These are phyloP conservation scores for Hygrophorus pudorinus DNA, from an alignment of 768 basidiomycete genomes.

Conservation along the genomic window DNA sequence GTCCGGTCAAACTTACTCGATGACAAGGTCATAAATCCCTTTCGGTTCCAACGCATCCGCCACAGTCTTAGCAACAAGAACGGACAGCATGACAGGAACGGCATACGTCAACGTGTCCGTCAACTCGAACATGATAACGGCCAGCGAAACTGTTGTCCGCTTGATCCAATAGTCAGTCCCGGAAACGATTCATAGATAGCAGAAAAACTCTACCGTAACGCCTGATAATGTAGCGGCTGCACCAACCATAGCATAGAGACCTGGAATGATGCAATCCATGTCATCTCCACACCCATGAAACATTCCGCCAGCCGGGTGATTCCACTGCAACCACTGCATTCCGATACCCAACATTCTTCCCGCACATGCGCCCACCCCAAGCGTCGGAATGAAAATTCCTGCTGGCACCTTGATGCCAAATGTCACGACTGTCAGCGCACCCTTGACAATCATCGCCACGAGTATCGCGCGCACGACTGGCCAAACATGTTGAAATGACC, in stretches of 20 bases:
- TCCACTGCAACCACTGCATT: constrained; percentile 67
- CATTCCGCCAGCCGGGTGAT: constrained; percentile 46
- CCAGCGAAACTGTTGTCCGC: constrained; percentile 87
- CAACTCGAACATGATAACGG: constrained; percentile 93
- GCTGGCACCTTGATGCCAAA: constrained; percentile 90
- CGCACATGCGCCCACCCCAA: constrained; percentile 90
- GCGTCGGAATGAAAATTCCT: constrained; percentile 94
- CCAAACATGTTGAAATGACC: constrained; percentile 44
- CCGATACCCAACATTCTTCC: constrained; percentile 79
- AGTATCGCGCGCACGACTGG: constrained; percentile 55
- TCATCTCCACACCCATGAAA: constrained; percentile 60
- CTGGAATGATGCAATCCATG: constrained; percentile 74
- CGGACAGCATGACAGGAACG: constrained; percentile 79
- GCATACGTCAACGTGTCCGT: constrained; percentile 90
- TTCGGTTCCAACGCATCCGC: constrained; percentile 86
- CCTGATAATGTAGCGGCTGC: constrained; percentile 91
- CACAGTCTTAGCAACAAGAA: constrained; percentile 85
- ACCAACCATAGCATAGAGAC: constrained; percentile 92
- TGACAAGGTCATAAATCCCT: constrained; percentile 95
- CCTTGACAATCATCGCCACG: constrained; percentile 78
- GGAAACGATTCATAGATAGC: not conserved
- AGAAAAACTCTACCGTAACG: constrained; percentile 60
- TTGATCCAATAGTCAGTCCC: constrained; percentile 16
- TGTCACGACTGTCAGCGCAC: constrained; percentile 71
- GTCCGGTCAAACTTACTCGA: constrained; percentile 34